Evolutionary conservation across 495 filamentous ascomycete species (phyloP).

Genomic region (Neohortaea acidophila): DNA sequence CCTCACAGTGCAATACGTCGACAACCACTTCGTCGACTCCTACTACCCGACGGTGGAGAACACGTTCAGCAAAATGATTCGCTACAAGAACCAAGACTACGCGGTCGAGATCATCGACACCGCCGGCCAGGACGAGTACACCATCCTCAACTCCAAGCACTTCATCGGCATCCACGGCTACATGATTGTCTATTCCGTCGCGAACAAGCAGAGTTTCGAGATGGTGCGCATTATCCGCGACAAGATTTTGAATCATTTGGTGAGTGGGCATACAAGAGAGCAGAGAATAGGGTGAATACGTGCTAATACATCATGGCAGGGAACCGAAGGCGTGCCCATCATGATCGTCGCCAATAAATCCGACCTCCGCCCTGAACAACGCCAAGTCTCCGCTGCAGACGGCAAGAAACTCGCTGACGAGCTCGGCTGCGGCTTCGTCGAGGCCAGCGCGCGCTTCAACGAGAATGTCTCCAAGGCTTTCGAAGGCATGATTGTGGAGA

Average conservation of each 20-base stretch:
- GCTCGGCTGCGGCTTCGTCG: conserved; percentile 84
- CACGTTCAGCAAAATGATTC: conserved; percentile 90
- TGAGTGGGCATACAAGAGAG: conserved; percentile 32
- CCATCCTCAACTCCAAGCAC: conserved; percentile 93
- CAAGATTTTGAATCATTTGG: conserved; percentile 93
- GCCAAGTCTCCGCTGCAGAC: conserved; percentile 75
- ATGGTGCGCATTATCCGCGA: conserved; percentile 91
- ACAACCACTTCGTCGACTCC: conserved; percentile 94
- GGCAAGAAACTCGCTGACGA: conserved; percentile 67
- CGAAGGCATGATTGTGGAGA: conserved; percentile 83
- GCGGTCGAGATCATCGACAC: conserved; percentile 98
- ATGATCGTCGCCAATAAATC: conserved; percentile 95
- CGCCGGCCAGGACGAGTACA: conserved; percentile 98
- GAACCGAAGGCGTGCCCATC: conserved; percentile 80
- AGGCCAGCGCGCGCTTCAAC: conserved; percentile 84
- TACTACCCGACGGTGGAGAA: conserved; percentile 99
- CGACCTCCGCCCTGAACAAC: conserved; percentile 81
- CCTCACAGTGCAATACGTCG: conserved; percentile 92
- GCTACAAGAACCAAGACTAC: conserved; percentile 79
- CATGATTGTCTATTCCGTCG: conserved; percentile 93
- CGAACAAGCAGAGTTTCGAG: conserved; percentile 85
- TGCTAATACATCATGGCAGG: conserved; percentile 36
- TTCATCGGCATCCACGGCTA: conserved; percentile 99
- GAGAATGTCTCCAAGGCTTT: conserved; percentile 89
- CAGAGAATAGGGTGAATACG: background rate